Evolutionary conservation across 2,329 filamentous ascomycete species (phyloP).

Genomic region (Aspergillus ochraceus): DNA sequence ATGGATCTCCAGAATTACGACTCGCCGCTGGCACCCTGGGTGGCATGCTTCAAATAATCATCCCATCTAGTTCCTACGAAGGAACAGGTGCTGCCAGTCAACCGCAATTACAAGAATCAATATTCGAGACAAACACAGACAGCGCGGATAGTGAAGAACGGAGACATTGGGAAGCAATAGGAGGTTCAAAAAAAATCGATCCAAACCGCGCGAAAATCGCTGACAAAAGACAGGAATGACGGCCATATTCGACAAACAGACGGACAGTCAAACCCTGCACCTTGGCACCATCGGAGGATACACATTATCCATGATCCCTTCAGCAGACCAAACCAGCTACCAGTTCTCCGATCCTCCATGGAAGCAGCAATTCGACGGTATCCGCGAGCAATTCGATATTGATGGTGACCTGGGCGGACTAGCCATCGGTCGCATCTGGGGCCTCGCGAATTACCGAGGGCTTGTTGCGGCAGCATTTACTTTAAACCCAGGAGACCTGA

Average conservation of each 20-base stretch:
- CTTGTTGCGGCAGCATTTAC: conserved; percentile 52
- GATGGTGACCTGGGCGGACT: conserved; percentile 52
- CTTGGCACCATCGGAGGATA: conserved; percentile 32
- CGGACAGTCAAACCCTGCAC: conserved; percentile 24
- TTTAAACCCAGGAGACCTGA: conserved; percentile 57
- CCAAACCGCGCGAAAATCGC: not conserved
- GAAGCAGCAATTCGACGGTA: conserved; percentile 31
- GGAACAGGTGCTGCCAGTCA: not conserved
- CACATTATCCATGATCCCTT: conserved; percentile 17
- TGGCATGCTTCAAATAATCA: conserved; percentile 25
- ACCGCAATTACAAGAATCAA: conserved; percentile 17
- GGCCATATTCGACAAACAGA: conserved; percentile 11
- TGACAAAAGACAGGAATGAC: conserved; percentile 29
- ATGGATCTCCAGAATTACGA: conserved; percentile 16
- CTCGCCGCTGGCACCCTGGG: conserved; percentile 26
- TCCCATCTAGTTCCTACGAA: conserved; percentile 19
- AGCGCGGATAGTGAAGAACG: conserved; percentile 8
- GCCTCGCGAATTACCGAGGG: conserved; percentile 51
- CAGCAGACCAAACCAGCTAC: conserved; percentile 5
- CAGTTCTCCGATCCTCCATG: conserved; percentile 23
- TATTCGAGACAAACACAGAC: conserved; percentile 19
- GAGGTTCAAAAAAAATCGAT: conserved; percentile 29
- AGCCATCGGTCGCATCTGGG: conserved; percentile 54
- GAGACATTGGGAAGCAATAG: conserved; percentile 34
- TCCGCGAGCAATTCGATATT: conserved; percentile 48